Evolutionary conservation across 2,329 filamentous ascomycete species (phyloP).

Genomic region (Botrytis galanthina): DNA sequence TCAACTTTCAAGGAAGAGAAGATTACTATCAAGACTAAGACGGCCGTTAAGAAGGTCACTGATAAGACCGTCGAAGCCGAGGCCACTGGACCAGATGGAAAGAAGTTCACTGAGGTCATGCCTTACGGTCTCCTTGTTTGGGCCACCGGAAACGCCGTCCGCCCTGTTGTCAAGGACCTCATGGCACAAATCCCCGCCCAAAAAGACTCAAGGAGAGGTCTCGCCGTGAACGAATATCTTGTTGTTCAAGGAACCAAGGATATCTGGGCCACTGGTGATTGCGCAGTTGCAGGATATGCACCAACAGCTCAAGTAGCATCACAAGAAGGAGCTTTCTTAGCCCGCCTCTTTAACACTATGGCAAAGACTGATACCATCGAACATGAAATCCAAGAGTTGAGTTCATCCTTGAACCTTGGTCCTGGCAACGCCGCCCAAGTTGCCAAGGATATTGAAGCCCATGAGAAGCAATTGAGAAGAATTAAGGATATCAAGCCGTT

Average conservation of each 20-base stretch:
- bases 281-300: constrained; percentile 94
- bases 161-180: constrained; percentile 84
- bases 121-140: constrained; percentile 96
- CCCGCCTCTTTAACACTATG: constrained; percentile 97
- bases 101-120: constrained; percentile 76
- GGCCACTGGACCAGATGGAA: constrained; percentile 74
- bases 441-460: constrained; percentile 73
- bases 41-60: constrained; percentile 97
- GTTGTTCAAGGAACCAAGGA: constrained; percentile 96
- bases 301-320: constrained; percentile 95
- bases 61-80: constrained; percentile 92
- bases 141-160: constrained; percentile 95
- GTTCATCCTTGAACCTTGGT: constrained; percentile 58
- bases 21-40: constrained; percentile 97
- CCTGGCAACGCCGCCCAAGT: constrained; percentile 65
- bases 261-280: constrained; percentile 97
- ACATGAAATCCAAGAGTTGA: constrained; percentile 68
- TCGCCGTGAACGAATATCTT: constrained; percentile 97
- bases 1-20: constrained; percentile 98
- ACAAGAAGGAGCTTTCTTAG: constrained; percentile 94
- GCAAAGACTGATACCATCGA: constrained; percentile 88
- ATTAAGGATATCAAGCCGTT: constrained; percentile 96
- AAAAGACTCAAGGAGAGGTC: constrained; percentile 88
- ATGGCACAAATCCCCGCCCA: constrained; percentile 91
- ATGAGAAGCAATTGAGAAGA: constrained; percentile 82